Evolutionary conservation across 768 basidiomycete genomes (phyloP), one percentile per base, ranked within the genome.

Genomic region (Pisolithus microcarpus): DNA sequence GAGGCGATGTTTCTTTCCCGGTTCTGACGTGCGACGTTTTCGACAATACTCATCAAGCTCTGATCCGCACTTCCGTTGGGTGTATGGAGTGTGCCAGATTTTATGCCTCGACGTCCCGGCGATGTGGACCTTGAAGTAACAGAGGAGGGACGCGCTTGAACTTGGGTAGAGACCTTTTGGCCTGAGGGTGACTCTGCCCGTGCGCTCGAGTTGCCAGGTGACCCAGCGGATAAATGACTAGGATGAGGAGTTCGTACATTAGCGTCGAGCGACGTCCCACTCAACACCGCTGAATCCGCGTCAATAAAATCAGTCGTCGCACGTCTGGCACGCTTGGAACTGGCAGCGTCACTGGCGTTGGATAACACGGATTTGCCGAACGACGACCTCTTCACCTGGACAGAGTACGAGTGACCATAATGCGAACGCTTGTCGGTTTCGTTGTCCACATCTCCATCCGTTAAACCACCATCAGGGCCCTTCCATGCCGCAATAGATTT

Each of bases 41-140:
- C 83, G 8, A 87, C 80, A 55, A 87, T 80, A 57, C 77, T 80
- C 82, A 87, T 81, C 61, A 86, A 65, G 39, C 76, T 83, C 38
- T 58, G 58, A 18, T 53, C 61, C 8, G 48, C 38, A 9, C 48
- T 59, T 5, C 65, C 58, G 2, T 65, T 65, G 13, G 44, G 44
- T 1, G 26, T 47, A 30, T 56, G 55, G 2, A 50, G 23, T 16
- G 34, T 49, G 3, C 44, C 50, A 9, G 40, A 47, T 49, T 28
- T 58, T 5, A 40, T n/a, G 7, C 21, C 30, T 7, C 43, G 49
- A 28, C 56, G 26, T 15, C 43, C 26, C 9, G 18, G 63, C 5
- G 53, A 9, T 28, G 50, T 57, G 5, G 44, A 15, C 26, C 50
- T 49, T 7, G 38, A n/a, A 15, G n/a, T n/a, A 16, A 5, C 21